A percentile compares a stretch with the other conserved stretches of the same genome.
These are phyloP conservation scores for Exophiala xenobiotica DNA, from an alignment of 2,329 filamentous ascomycete genomes.

Conservation along the genomic window DNA sequence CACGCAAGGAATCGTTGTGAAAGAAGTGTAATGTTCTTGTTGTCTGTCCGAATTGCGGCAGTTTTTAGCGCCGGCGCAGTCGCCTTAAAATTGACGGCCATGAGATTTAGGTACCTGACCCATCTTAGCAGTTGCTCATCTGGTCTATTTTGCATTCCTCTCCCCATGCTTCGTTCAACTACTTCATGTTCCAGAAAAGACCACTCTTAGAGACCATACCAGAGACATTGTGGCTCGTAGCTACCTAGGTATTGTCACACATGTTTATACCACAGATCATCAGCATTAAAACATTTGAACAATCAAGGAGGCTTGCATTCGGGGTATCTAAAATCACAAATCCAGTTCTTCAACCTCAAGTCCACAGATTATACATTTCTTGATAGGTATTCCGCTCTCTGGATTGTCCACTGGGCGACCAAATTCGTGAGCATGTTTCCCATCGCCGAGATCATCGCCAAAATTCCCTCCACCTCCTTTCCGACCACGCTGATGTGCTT, in stretches of 20 bases:
- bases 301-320: no score
- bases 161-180: no score
- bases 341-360: slow-evolving; percentile 68
- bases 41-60: background rate
- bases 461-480: slow-evolving; percentile 58
- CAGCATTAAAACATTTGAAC: no score
- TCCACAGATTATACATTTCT: slow-evolving; percentile 67
- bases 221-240: no score
- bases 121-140: no score
- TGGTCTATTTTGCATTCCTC: no score
- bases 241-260: no score
- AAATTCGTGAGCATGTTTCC: slow-evolving; percentile 88
- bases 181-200: no score
- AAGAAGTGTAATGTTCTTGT: background rate
- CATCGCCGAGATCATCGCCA: slow-evolving; percentile 70
- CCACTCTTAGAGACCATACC: no score
- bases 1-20: background rate
- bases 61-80: background rate
- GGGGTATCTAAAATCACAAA: no score
- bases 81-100: background rate
- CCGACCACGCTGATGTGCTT: slow-evolving; percentile 76
- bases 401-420: slow-evolving; percentile 58
- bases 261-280: no score
- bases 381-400: slow-evolving; percentile 61
- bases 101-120: no score